A percentile compares a stretch with the other conserved stretches of the same genome.
phyloP scores from a whole-genome alignment of 2,329 filamentous ascomycete genomes.

The Lecanoromycetidae sp. region DNA sequence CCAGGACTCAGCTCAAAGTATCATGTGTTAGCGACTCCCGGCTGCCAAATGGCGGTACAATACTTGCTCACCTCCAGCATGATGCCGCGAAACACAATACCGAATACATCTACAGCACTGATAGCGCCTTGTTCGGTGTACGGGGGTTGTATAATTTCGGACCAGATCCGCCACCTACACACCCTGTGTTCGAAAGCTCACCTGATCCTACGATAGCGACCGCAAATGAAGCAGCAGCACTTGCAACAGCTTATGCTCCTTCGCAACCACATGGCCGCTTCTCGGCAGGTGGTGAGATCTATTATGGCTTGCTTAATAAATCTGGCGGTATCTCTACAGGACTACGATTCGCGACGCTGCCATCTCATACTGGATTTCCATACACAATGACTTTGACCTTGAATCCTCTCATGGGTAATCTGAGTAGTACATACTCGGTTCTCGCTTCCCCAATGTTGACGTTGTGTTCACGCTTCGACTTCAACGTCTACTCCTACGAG shows the following conservation, averaged over 20 bases:
- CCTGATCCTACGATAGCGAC: conserved; percentile 18
- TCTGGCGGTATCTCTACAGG: conserved; percentile 84
- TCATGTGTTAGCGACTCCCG: conserved; percentile 38
- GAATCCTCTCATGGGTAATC: conserved; percentile 87
- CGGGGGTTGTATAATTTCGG: conserved; percentile 93
- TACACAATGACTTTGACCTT: conserved; percentile 87
- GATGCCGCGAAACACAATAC: conserved; percentile 78
- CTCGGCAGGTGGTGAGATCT: conserved; percentile 82
- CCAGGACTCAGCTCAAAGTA: conserved; percentile 37
- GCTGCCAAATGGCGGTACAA: conserved; percentile 39
- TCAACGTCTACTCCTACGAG: conserved; percentile 98
- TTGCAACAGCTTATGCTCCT: conserved; percentile 4
- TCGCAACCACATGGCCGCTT: conserved; percentile 55
- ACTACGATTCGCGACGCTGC: conserved; percentile 76
- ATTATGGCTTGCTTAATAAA: conserved; percentile 92
- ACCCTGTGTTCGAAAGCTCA: neutral
- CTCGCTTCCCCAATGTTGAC: conserved; percentile 72
- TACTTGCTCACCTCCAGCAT: conserved; percentile 38
- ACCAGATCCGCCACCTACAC: conserved; percentile 44
- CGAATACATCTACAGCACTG: conserved; percentile 84
- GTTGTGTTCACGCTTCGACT: conserved; percentile 82
- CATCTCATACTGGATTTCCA: conserved; percentile 68
- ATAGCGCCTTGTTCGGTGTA: conserved; percentile 77
- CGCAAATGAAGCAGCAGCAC: conserved; percentile 5
- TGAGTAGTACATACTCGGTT: conserved; percentile 84